Evolutionary conservation across 2,329 filamentous ascomycete species (phyloP), one percentile per base, ranked within the genome.

Genomic region (Colletotrichum echinochloae): DNA sequence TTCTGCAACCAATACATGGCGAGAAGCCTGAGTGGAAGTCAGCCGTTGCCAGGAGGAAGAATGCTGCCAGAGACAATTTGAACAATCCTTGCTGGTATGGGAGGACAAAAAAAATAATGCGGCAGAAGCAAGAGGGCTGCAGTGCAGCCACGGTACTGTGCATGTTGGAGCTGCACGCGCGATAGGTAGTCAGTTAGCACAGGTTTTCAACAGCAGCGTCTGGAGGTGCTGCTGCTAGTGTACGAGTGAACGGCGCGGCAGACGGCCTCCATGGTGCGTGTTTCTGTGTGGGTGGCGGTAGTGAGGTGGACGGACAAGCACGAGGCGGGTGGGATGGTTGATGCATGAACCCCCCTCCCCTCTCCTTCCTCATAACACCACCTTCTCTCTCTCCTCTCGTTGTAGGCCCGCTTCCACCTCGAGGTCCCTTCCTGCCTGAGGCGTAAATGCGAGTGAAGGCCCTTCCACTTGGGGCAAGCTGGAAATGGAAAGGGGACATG

Each of bases 271-370:
- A 3, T 37, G 52, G n/a, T 30, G 23, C 41, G 26, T 61, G 37
- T n/a, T 44, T n/a, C 8, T 41, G 64, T 37, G 20, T 23, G 41
- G 41, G 44, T 26, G 35, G 14, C 14, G 12, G 26, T 26, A 8
- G 12, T 16, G 46, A 26, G 2, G n/a, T 35, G n/a, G 30, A 49
- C n/a, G 30, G n/a, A 33, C 26, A 20, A 35, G 18, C 23, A 30
- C 8, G n/a, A 6, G 9, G 30, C 20, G 41, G 57, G 28, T 52
- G 33, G 26, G 33, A 46, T n/a, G 39, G 23, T 49, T 59, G 62
- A 60, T 65, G 63, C 55, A 52, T 35, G 23, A 66, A 66, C 63
- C 33, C 62, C 54, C 54, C 54, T 9, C 44, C 4, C 28, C 20
- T 23, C 12, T 23, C 23, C 28, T 35, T n/a, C 9, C 3, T 23